Conservation (phyloP, 306 rosid genomes). For the Alnus glutinosa region DNA sequence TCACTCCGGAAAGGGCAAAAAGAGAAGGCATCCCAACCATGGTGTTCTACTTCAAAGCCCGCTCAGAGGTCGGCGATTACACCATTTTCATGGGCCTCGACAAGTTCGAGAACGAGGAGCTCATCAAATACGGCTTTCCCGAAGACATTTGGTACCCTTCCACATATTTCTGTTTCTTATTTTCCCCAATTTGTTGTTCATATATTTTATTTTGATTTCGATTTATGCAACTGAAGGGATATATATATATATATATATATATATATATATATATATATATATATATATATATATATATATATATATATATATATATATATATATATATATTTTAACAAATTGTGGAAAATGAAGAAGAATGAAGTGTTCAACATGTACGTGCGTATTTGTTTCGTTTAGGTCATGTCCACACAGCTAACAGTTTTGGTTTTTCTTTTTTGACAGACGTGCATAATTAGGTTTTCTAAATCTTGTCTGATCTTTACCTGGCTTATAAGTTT, state of each 20-base stretch:
- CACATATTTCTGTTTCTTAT: not conserved
- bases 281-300: too few species aligned
- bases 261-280: too few species aligned
- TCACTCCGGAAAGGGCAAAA: constrained; percentile 23
- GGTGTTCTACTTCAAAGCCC: constrained; percentile 99
- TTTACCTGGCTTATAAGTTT: not conserved
- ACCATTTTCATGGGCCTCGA: constrained; percentile 99
- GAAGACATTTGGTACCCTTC: constrained; percentile 83
- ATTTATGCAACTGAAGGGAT: not conserved
- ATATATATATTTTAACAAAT: not conserved
- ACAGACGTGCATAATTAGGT: not conserved
- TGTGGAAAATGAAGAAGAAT: not conserved
- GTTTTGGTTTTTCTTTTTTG: not conserved
- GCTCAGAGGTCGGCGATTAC: constrained; percentile 91
- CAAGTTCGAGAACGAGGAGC: constrained; percentile 97
- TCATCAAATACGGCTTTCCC: constrained; percentile 89
- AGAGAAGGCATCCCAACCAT: constrained; percentile 35
- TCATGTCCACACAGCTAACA: not conserved
- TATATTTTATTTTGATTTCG: not conserved
- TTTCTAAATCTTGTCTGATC: not conserved
- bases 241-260: too few species aligned
- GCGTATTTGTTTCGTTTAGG: not conserved
- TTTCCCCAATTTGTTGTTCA: not conserved
- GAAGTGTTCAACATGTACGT: not conserved
- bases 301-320: too few species aligned